phyloP scores from a whole-genome alignment of 148 eudicot species.

The Fagopyrum tataricum region DNA sequence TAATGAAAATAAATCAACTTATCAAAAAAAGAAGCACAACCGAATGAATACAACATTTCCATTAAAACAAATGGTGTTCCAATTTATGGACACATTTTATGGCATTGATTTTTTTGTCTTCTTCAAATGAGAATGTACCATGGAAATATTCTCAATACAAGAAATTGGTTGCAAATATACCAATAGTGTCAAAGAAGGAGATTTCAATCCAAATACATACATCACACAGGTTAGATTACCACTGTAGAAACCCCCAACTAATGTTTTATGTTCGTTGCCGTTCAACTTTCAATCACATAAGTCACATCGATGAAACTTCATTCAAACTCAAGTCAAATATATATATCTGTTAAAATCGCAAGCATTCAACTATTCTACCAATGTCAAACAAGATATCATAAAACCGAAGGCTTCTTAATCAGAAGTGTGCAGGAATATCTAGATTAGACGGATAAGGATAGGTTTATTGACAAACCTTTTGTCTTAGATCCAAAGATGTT shows the following conservation, averaged over 20 bases:
- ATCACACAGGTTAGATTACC: not conserved
- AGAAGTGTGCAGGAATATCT: not conserved
- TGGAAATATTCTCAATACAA: not conserved
- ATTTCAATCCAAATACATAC: not conserved
- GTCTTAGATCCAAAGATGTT: constrained; percentile 98
- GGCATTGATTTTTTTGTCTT: not conserved
- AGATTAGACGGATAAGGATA: not conserved
- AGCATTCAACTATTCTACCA: too few relatives aligned
- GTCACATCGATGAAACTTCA: too few relatives aligned
- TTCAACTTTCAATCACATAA: too few relatives aligned
- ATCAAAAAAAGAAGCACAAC: too few relatives aligned
- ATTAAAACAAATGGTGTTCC: not conserved
- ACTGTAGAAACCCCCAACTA: not conserved
- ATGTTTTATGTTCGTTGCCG: too few relatives aligned
- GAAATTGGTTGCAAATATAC: not conserved
- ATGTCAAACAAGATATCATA: not conserved
- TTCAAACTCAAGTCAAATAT: not conserved
- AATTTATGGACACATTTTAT: not conserved
- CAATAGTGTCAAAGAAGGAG: too few relatives aligned
- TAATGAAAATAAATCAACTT: too few relatives aligned
- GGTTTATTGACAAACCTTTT: constrained; percentile 44
- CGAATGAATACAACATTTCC: not conserved
- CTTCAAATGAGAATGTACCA: too few relatives aligned
- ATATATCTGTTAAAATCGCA: not conserved
- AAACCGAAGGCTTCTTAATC: not conserved